Base-by-base conservation (phyloP, 106 monocot genomes). In the Vanilla planifolia region DNA sequence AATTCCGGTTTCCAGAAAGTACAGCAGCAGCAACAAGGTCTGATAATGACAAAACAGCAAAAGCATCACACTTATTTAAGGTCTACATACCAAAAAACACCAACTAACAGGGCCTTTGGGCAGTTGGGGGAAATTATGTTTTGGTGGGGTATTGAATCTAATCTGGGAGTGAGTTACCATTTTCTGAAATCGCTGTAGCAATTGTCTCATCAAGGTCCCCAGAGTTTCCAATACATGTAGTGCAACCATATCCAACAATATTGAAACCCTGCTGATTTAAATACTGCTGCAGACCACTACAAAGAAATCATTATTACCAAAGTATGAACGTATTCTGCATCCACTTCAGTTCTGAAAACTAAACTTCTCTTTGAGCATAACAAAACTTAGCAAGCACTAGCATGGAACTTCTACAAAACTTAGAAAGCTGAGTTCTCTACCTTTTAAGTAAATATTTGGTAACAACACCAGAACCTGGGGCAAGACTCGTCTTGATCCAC, bases 151-250 rank as follows among this genome's bases (percentile, higher is more conserved):
- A n/a, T n/a, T n/a, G n/a, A n/a, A n/a, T n/a, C n/a, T n/a, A n/a
- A n/a, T n/a, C 17, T 22, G 7, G 51, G 11, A n/a, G 16, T 36
- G n/a, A 16, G 19, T 42, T 66, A 92, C 92, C 92, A 77, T 86
- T 92, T 26, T 92, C 86, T 43, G 67, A 66, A 42, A 92, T 92
- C 44, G 86, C 86, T 22, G 80, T 46, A 21, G 85, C 56, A 8
- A 91, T 75, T 41, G 85, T 37, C 47, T 82, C 82, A 67, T 85
- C 76, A 71, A 91, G 74, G 1, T 91, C 92, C 29, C 92, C 92
- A 21, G 92, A 92, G 53, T 92, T 92, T 24, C 92, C 92, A 64
- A 92, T 83, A 35, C 92, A 92, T n/a, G 92, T 92, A 8, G 92
- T 83, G 70, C 92, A 92, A 2, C 92, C 92, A 75, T 79, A 85